Percentiles rank a stretch among this genome's conserved stretches.
Evolutionary conservation across 192 early-diverging fungal genomes (phyloP).

Genomic region (Rhizophagus clarus): DNA sequence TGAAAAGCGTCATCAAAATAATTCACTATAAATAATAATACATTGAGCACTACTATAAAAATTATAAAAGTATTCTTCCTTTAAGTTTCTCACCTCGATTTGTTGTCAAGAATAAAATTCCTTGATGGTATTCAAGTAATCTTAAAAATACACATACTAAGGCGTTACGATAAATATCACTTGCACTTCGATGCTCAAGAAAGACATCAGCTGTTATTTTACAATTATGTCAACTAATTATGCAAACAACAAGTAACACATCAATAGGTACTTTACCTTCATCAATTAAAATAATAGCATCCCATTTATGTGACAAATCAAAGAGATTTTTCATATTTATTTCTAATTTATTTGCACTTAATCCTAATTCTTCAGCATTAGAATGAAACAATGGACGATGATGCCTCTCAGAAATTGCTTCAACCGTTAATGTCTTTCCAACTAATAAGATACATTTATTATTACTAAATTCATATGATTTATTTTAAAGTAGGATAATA

Average conservation of each 20-base stretch:
- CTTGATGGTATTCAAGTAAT: too few species aligned
- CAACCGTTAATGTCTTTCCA: slow-evolving; percentile 63
- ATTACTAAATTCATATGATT: not conserved
- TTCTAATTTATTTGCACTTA: slow-evolving; percentile 56
- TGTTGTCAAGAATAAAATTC: too few species aligned
- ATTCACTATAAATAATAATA: not conserved
- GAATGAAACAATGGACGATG: slow-evolving; percentile 59
- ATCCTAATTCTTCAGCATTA: slow-evolving; percentile 63
- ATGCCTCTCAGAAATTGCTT: slow-evolving; percentile 57
- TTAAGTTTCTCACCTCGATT: slow-evolving; percentile 49
- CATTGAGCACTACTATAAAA: too few species aligned
- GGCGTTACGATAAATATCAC: slow-evolving; percentile 55
- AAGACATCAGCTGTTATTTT: slow-evolving; percentile 55
- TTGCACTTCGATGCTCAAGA: slow-evolving; percentile 49
- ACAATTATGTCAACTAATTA: not conserved
- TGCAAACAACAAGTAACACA: too few species aligned
- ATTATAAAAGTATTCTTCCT: too few species aligned
- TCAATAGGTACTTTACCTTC: not conserved
- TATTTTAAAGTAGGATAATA: too few species aligned
- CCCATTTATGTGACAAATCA: slow-evolving; percentile 53
- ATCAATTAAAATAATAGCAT: slow-evolving; percentile 57
- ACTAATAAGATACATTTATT: not conserved
- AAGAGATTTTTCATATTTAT: slow-evolving; percentile 47
- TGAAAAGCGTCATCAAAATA: slow-evolving; percentile 61
- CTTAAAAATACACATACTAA: too few species aligned